phyloP scores from a whole-genome alignment of 164 flowering plant species.

The Aristolochia contorta region DNA sequence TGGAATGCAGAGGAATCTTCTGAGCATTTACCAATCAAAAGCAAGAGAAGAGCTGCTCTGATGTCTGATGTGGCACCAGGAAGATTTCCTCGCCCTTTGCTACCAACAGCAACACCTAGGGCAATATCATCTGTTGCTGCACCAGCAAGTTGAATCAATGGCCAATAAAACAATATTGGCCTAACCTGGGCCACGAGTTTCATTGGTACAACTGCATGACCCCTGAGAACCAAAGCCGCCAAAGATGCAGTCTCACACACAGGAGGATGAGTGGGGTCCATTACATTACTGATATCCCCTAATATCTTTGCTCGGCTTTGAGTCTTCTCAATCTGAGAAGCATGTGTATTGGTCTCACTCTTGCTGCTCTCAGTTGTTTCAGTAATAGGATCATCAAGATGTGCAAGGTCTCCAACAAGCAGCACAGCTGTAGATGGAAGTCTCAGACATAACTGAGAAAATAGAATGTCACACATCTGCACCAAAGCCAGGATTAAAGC shows the following conservation, averaged over 20 bases:
- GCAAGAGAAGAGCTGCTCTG: constrained; percentile 83
- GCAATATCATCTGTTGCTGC: constrained; percentile 94
- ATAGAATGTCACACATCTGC: constrained; percentile 96
- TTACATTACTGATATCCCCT: constrained; percentile 27
- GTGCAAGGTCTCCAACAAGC: constrained; percentile 29
- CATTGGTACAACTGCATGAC: constrained; percentile 87
- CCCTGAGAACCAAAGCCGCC: constrained; percentile 84
- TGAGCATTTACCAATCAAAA: constrained; percentile 91
- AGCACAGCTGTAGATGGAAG: constrained; percentile 32
- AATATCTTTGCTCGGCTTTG: constrained; percentile 18
- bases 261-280: constrained; percentile 12
- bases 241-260: constrained; percentile 63
- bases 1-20: constrained; percentile 74
- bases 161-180: constrained; percentile 87
- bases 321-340: constrained; percentile 21
- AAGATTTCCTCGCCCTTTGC: constrained; percentile 91
- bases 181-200: constrained; percentile 88
- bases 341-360: constrained; percentile 16
- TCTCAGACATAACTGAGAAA: constrained; percentile 89
- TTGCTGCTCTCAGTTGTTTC: constrained; percentile 23
- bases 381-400: constrained; percentile 19
- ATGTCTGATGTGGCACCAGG: constrained; percentile 97
- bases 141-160: constrained; percentile 96
- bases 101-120: constrained; percentile 95
- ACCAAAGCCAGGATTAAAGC: constrained; percentile 1